phyloP scores from a whole-genome alignment of 2,329 filamentous ascomycete species.

The Claviceps sp. region DNA sequence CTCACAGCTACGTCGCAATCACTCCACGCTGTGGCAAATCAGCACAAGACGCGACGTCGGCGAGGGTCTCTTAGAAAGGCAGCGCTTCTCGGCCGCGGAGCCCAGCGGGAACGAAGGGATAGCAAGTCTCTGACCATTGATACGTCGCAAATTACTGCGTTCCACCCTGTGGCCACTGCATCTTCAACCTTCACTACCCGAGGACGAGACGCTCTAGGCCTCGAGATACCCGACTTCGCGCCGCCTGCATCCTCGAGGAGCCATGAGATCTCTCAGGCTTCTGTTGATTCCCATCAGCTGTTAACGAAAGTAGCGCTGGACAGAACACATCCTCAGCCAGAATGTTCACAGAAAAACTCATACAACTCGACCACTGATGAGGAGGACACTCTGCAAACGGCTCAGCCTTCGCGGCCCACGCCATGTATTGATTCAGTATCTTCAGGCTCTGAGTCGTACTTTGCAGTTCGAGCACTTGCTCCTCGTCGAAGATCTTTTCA shows the following conservation, averaged over 20 bases:
- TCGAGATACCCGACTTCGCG: constrained; percentile 33
- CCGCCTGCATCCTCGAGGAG: constrained; percentile 34
- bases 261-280: constrained; percentile 23
- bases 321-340: constrained; percentile 8
- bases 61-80: constrained; percentile 81
- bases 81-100: constrained; percentile 64
- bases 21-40: constrained; percentile 18
- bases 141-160: constrained; percentile 18
- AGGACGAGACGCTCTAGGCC: constrained; percentile 25
- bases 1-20: constrained; percentile 15
- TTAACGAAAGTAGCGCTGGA: constrained; percentile 8
- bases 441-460: constrained; percentile 52
- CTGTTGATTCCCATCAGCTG: constrained; percentile 8
- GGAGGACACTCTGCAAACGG: constrained; percentile 60
- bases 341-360: constrained; percentile 19
- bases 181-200: constrained; percentile 11
- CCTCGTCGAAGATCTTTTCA: constrained; percentile 34
- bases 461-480: constrained; percentile 28
- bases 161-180: constrained; percentile 9
- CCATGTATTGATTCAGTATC: constrained; percentile 31
- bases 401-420: constrained; percentile 30
- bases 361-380: constrained; percentile 63
- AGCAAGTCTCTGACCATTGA: constrained; percentile 31
- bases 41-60: constrained; percentile 48
- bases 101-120: constrained; percentile 45